Percentiles rank a stretch among this genome's conserved stretches.
Conservation (phyloP, 306 rosid species). For the Trifolium subterraneum region DNA sequence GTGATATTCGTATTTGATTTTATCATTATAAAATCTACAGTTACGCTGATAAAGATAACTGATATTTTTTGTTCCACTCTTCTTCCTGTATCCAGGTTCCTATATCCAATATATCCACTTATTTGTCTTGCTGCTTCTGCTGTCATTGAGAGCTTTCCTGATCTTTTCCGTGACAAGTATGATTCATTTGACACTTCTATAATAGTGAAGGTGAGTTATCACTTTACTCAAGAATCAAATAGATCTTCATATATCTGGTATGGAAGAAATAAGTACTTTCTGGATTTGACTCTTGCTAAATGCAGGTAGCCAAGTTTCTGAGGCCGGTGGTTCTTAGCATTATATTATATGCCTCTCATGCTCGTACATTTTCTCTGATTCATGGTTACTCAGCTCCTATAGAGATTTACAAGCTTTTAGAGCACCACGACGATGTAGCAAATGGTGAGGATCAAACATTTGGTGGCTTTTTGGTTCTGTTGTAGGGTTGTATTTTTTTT, state of each 20-base stretch:
- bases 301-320: constrained; percentile 76
- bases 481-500: background rate
- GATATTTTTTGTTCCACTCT: background rate
- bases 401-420: constrained; percentile 87
- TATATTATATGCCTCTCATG: constrained; percentile 83
- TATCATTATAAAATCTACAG: constrained; percentile 7
- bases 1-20: constrained; percentile 2
- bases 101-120: constrained; percentile 95
- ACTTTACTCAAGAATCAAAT: constrained; percentile 16
- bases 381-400: constrained; percentile 94
- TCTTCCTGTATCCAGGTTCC: constrained; percentile 67
- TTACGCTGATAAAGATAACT: constrained; percentile 1
- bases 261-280: constrained; percentile 21
- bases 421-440: constrained; percentile 75
- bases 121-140: constrained; percentile 97
- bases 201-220: constrained; percentile 60
- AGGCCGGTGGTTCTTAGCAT: constrained; percentile 84
- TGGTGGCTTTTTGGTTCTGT: constrained; percentile 12
- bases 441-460: constrained; percentile 56
- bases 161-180: constrained; percentile 74
- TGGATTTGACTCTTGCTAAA: constrained; percentile 29
- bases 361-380: constrained; percentile 93
- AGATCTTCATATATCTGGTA: constrained; percentile 27
- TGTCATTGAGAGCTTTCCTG: constrained; percentile 95
- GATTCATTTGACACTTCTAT: constrained; percentile 50